phyloP scores from a whole-genome alignment of 2,329 filamentous ascomycete genomes.

The Penicillium sp. region DNA sequence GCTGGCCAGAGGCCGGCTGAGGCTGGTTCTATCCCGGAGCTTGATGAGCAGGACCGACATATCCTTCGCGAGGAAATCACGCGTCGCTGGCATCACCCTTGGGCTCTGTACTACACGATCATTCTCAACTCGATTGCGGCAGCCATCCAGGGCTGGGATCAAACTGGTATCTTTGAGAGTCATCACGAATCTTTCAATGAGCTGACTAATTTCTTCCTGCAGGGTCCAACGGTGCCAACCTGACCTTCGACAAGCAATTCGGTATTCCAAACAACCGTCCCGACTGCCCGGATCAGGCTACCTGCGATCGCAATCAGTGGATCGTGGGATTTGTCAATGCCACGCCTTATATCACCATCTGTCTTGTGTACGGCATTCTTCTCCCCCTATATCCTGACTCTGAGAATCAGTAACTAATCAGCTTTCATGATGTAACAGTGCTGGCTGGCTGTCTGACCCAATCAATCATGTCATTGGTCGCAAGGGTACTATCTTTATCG shows the following conservation, averaged over 20 bases:
- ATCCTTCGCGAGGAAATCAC: conserved; percentile 50
- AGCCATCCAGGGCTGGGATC: conserved; percentile 57
- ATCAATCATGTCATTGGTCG: conserved; percentile 26
- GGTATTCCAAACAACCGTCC: conserved; percentile 25
- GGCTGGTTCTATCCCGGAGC: conserved; percentile 64
- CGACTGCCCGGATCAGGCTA: conserved; percentile 24
- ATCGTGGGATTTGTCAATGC: conserved; percentile 66
- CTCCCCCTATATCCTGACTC: background rate
- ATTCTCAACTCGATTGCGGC: conserved; percentile 55
- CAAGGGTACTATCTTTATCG: conserved; percentile 25
- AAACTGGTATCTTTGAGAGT: conserved; percentile 38
- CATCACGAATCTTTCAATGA: background rate
- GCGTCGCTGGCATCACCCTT: conserved; percentile 54
- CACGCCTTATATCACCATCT: conserved; percentile 55
- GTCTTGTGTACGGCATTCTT: conserved; percentile 48
- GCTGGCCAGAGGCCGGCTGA: conserved; percentile 70
- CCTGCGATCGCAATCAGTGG: conserved; percentile 52
- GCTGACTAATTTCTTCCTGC: background rate
- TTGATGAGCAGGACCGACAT: conserved; percentile 56
- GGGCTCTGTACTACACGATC: conserved; percentile 54
- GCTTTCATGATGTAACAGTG: conserved; percentile 4
- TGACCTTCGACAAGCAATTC: conserved; percentile 28
- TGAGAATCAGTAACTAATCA: background rate
- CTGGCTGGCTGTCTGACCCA: conserved; percentile 27
- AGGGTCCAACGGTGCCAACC: conserved; percentile 30